Evolutionary conservation across 495 filamentous ascomycete species (phyloP).

Genomic region (Poronia punctata): DNA sequence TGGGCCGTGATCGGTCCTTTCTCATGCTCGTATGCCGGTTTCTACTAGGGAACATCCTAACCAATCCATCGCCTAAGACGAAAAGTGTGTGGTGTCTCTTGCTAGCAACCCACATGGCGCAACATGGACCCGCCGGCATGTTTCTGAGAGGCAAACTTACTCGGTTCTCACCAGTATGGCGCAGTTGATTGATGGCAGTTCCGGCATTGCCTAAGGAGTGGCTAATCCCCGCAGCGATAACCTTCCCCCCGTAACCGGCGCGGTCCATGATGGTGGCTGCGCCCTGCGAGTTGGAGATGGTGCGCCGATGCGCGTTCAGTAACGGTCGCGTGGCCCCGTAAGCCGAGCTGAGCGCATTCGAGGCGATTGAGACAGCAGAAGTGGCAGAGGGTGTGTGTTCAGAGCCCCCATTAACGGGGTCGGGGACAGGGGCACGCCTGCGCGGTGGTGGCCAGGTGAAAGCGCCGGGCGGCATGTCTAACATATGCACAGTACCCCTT

Average conservation of each 20-base stretch:
- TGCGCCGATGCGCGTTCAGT: constrained; percentile 43
- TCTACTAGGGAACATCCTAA: constrained; percentile 62
- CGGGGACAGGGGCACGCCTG: constrained; percentile 42
- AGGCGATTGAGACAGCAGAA: constrained; percentile 47
- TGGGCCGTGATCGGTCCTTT: constrained; percentile 45
- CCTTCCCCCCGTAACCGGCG: constrained; percentile 66
- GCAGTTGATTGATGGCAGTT: constrained; percentile 68
- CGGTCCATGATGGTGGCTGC: constrained; percentile 59
- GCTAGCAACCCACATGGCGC: constrained; percentile 49
- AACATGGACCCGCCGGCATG: constrained; percentile 39
- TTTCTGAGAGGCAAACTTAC: constrained; percentile 60
- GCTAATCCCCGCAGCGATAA: constrained; percentile 73
- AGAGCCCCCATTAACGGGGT: constrained; percentile 29
- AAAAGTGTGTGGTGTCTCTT: constrained; percentile 48
- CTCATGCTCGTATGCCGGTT: constrained; percentile 37
- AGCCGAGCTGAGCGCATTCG: constrained; percentile 60
- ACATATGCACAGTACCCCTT: constrained; percentile 86
- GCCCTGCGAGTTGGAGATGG: constrained; percentile 34
- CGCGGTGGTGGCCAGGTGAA: constrained; percentile 87
- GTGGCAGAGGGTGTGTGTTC: constrained; percentile 35
- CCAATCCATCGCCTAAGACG: constrained; percentile 50
- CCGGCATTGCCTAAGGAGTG: constrained; percentile 78
- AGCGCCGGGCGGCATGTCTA: constrained; percentile 74
- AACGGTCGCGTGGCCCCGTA: constrained; percentile 48
- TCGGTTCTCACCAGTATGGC: constrained; percentile 78